Evolutionary conservation across 1,284 basidiomycete genomes (phyloP), one percentile per base, ranked within the genome.

Genomic region (Cutaneotrichosporon sp.): DNA sequence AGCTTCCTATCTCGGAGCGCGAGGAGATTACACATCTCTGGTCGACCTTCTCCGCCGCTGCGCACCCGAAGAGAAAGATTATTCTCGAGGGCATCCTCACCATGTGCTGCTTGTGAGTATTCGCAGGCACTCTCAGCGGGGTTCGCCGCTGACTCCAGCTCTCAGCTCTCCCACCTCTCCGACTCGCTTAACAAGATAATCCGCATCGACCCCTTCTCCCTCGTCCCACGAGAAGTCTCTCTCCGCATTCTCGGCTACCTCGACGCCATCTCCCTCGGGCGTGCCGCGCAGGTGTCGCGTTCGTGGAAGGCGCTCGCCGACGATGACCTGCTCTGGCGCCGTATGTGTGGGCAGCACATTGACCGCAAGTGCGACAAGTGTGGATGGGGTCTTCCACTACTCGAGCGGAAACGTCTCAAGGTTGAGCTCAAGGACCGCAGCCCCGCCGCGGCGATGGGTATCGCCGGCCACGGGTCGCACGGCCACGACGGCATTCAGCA

Each of bases 291-390:
- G 79, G 96, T 99, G 55, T 90, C 88, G 65, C 86, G 85, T 63
- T 85, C 85, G 1, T 99, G 96, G 96, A 90, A 88, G 74, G 82
- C 82, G 42, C 87, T 99, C 1, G 96, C 96, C 1, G 96, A 99
- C 80, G 96, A 99, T 76, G 92, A 99, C 73, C 84, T 96, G 51
- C 86, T 99, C 59, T 99, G 96, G 96, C 86, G 90, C 51, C 89
- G 89, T 42, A 99, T 99, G 81, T 99, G 97, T 79, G 93, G 97
- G 75, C 96, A 99, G 78, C 96, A 99, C 71, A 99, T 99, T 63
- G 97, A 97, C 56, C 89, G 95, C 75, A 97, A 96, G 77, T 99
- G 96, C 74, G 87, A 88, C 71, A 98, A 97, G 80, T 99, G 96
- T 63, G 96, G 96, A 7, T 99, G 97, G 96, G 95, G 95, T 18